A percentile compares a stretch with the other conserved stretches of the same genome.
Evolutionary conservation across 202 grass and related monocot genomes (phyloP).

Genomic region (Cymbopogon flexuosus): DNA sequence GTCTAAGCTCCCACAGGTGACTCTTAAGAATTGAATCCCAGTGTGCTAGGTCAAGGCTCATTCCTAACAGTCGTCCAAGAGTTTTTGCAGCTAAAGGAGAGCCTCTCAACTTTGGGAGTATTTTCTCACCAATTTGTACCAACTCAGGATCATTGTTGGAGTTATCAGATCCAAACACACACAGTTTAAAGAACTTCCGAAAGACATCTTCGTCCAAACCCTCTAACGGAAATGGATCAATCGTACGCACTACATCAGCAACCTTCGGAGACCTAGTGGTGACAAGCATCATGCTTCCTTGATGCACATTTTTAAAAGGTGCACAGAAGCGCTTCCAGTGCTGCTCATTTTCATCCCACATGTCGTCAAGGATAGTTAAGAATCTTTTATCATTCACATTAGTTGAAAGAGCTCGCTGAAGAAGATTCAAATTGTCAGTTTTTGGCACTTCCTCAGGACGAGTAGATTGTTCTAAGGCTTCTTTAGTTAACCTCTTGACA

Average conservation of each 20-base stretch:
- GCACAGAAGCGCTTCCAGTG: not conserved
- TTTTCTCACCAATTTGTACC: not conserved
- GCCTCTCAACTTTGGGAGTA: conserved; percentile 6
- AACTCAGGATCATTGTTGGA: not conserved
- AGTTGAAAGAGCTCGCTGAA: not conserved
- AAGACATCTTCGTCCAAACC: not conserved
- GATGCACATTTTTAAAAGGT: not conserved
- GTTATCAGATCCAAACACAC: not conserved
- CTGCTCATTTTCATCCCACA: conserved; percentile 12
- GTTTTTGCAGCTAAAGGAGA: conserved; percentile 33
- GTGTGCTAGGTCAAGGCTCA: not conserved
- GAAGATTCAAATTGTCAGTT: not conserved
- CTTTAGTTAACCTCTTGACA: not conserved
- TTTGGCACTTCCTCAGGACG: rapidly evolving
- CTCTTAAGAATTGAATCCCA: not conserved
- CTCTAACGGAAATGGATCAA: not conserved
- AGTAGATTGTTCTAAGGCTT: not conserved
- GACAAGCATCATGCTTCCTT: not conserved
- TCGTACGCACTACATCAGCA: not conserved
- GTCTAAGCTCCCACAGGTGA: conserved; percentile 11
- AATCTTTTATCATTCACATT: not conserved
- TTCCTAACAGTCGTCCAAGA: conserved; percentile 7
- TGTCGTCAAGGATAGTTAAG: not conserved
- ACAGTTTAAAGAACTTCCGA: not conserved
- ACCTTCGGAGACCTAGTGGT: not conserved